Evolutionary conservation across 176 grass and related monocot genomes (phyloP).

Genomic region (Hordeum marinum): DNA sequence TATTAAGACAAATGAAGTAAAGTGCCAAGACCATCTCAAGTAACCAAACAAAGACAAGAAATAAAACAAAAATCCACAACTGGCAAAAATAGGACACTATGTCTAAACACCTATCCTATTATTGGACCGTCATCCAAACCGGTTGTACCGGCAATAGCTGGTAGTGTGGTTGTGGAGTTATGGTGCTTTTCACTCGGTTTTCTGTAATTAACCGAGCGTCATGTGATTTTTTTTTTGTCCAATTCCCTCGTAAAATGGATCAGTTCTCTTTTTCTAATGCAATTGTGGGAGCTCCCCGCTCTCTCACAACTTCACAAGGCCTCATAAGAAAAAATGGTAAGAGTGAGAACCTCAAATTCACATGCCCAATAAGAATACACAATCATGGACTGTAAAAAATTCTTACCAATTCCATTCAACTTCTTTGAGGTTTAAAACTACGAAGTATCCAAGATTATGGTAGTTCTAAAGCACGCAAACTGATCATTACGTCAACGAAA

Average conservation of each 20-base stretch:
- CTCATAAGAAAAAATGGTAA: background rate
- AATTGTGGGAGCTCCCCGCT: background rate
- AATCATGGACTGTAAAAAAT: background rate
- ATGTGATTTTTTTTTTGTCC: background rate
- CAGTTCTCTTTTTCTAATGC: background rate
- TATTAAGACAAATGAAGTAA: no score
- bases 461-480: no score
- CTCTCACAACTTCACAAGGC: background rate
- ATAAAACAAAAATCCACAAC: no score
- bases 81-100: no score
- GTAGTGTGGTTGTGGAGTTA: background rate
- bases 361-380: background rate
- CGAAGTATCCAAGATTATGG: no score
- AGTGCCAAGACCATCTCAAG: no score
- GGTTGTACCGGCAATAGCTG: no score
- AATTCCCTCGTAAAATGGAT: background rate
- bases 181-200: background rate
- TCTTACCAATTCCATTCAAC: background rate
- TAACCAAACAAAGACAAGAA: no score
- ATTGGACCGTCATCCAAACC: no score
- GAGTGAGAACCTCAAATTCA: background rate
- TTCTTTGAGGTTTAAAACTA: no score
- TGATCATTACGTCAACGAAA: background rate
- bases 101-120: no score
- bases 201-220: background rate